Conservation (phyloP, 768 basidiomycete genomes). For the Pleurotus salmoneostramineus region DNA sequence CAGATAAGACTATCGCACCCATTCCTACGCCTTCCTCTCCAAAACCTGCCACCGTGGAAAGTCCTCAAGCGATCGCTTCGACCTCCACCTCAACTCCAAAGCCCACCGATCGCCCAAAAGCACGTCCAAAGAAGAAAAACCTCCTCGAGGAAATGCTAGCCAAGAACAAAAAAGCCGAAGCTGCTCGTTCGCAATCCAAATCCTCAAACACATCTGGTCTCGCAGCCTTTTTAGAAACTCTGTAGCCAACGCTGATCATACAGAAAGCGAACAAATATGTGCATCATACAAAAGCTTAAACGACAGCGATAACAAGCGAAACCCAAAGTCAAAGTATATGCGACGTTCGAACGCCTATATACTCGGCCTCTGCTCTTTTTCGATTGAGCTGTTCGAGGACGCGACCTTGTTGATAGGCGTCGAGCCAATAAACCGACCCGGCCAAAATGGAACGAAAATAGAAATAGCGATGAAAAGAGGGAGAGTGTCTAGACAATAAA, state of each 20-base stretch:
- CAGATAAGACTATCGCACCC: not conserved
- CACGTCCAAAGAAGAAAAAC: slow-evolving; percentile 49
- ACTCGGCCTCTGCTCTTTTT: not conserved
- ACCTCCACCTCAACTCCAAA: slow-evolving; percentile 4
- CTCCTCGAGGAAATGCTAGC: slow-evolving; percentile 62
- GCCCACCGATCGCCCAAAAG: slow-evolving; percentile 18
- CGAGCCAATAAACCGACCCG: slow-evolving; percentile 45
- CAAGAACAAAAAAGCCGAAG: slow-evolving; percentile 52
- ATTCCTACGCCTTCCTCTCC: not conserved
- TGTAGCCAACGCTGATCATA: slow-evolving; percentile 17
- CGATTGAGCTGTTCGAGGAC: not conserved
- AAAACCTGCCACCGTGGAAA: slow-evolving; percentile 3
- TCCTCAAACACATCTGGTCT: slow-evolving; percentile 30
- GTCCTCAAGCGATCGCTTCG: slow-evolving; percentile 5
- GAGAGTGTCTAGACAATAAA: slow-evolving; percentile 64
- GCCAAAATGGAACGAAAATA: slow-evolving; percentile 62
- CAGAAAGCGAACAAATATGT: too few species aligned
- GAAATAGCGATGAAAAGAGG: slow-evolving; percentile 60
- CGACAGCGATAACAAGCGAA: not conserved
- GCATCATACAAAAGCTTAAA: not conserved
- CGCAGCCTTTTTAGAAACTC: slow-evolving; percentile 48
- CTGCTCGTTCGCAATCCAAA: slow-evolving; percentile 25
- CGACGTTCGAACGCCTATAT: not conserved
- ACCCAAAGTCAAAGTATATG: not conserved
- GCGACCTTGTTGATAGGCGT: not conserved